Conservation (phyloP, 176 grass and related monocot species). For the Oryza rufipogon region DNA sequence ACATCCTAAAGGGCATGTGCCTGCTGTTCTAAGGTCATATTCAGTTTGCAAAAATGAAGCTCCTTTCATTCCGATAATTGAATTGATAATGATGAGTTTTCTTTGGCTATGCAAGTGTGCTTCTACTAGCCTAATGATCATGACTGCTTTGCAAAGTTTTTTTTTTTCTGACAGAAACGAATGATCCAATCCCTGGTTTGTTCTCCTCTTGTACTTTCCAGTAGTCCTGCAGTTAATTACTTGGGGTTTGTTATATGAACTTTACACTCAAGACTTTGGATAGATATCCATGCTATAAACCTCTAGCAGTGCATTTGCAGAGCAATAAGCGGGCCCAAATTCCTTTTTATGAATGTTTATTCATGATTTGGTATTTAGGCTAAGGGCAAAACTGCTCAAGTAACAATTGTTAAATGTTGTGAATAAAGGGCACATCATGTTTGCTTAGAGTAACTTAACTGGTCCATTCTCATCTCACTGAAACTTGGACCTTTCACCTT, state of each 20-base stretch:
- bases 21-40: constrained; percentile 22
- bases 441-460: background rate
- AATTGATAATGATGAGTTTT: constrained; percentile 14
- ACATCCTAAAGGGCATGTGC: background rate
- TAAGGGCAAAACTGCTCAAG: background rate
- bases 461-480: background rate
- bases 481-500: background rate
- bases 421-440: background rate
- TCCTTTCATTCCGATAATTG: background rate
- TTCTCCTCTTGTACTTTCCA: constrained; percentile 5
- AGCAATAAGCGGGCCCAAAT: background rate
- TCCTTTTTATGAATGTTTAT: background rate
- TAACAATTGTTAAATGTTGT: background rate
- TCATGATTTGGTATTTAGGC: background rate
- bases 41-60: background rate
- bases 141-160: background rate
- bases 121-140: background rate
- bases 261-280: background rate
- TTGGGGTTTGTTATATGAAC: background rate
- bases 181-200: background rate
- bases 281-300: background rate
- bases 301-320: constrained; percentile 5
- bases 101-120: background rate
- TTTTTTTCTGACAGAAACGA: constrained; percentile 12
- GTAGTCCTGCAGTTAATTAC: background rate